Percentiles rank a stretch among this genome's conserved stretches.
Conservation (phyloP, 2,329 filamentous ascomycete species). For the Talaromyces sp. region DNA sequence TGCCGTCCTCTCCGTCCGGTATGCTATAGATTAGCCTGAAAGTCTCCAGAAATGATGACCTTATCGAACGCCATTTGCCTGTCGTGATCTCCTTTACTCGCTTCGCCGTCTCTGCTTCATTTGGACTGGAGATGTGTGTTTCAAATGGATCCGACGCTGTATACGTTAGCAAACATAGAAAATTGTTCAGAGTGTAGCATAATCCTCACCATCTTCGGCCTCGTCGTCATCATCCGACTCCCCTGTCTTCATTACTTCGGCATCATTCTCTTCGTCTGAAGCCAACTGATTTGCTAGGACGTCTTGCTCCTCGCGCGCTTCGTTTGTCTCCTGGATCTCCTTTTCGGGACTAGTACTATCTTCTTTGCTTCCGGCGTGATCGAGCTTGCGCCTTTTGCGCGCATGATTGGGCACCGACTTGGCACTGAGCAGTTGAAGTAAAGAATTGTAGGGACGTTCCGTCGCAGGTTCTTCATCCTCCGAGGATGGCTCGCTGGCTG, state of each 20-base stretch:
- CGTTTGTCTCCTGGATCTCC: slow-evolving; percentile 27
- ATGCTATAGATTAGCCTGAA: slow-evolving; percentile 31
- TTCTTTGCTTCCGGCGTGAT: slow-evolving; percentile 30
- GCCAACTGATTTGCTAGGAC: slow-evolving; percentile 49
- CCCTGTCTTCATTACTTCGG: slow-evolving; percentile 32
- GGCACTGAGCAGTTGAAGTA: slow-evolving; percentile 54
- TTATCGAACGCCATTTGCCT: slow-evolving; percentile 49
- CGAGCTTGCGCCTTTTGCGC: slow-evolving; percentile 53
- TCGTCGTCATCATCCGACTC: slow-evolving; percentile 36
- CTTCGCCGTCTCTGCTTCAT: slow-evolving; percentile 57
- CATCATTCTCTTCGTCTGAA: slow-evolving; percentile 42
- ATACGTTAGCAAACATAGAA: slow-evolving; percentile 32
- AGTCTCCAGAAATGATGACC: slow-evolving; percentile 32
- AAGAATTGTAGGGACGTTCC: slow-evolving; percentile 51
- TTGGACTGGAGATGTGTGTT: slow-evolving; percentile 67
- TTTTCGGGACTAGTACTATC: slow-evolving; percentile 26
- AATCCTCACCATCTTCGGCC: slow-evolving; percentile 28
- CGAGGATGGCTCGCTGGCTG: slow-evolving; percentile 32
- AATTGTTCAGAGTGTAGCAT: not conserved
- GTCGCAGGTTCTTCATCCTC: slow-evolving; percentile 43
- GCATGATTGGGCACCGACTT: slow-evolving; percentile 36
- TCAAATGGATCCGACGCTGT: slow-evolving; percentile 67
- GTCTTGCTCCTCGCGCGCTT: slow-evolving; percentile 39
- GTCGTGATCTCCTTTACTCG: slow-evolving; percentile 47
- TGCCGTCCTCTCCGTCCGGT: slow-evolving; percentile 29